Evolutionary conservation across 352 stramenopile species (phyloP).

Genomic region (Phytophthora vignae): DNA sequence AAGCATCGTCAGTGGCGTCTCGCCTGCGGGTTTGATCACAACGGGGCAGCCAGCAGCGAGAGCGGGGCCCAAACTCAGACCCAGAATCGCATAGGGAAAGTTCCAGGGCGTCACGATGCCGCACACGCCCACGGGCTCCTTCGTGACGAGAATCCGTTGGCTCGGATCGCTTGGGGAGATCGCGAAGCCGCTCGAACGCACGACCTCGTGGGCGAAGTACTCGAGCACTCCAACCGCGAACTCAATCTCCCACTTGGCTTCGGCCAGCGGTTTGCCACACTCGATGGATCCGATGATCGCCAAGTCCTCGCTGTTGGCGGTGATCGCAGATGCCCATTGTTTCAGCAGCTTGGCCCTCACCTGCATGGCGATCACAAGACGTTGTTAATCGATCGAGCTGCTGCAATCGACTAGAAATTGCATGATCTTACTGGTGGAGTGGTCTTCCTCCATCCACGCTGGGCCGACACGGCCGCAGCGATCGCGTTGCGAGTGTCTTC

Average conservation of each 20-base stretch:
- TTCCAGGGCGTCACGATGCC: conserved; percentile 98
- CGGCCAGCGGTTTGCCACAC: conserved; percentile 95
- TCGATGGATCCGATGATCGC: conserved; percentile 94
- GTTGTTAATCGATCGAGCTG: not conserved
- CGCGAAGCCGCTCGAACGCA: conserved; percentile 85
- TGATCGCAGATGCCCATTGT: conserved; percentile 71
- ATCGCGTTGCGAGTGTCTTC: conserved; percentile 78
- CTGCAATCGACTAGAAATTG: not conserved
- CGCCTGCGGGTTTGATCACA: conserved; percentile 96
- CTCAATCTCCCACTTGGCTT: conserved; percentile 93
- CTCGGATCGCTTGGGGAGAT: conserved; percentile 58
- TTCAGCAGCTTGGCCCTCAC: conserved; percentile 67
- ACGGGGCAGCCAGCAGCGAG: conserved; percentile 94
- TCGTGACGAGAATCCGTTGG: conserved; percentile 75
- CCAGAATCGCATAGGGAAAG: conserved; percentile 98
- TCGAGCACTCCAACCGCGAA: conserved; percentile 95
- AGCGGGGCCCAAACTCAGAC: conserved; percentile 93
- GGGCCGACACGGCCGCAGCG: conserved; percentile 58
- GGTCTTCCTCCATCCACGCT: conserved; percentile 72
- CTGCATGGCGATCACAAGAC: conserved; percentile 10
- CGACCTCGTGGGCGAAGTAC: conserved; percentile 95
- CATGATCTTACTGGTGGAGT: conserved; percentile 52
- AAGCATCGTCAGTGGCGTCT: conserved; percentile 96
- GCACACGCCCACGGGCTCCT: conserved; percentile 94
- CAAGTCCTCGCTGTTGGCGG: conserved; percentile 74